Conservation (phyloP, 2,329 filamentous ascomycete genomes). For the Aspergillus alliaceus region DNA sequence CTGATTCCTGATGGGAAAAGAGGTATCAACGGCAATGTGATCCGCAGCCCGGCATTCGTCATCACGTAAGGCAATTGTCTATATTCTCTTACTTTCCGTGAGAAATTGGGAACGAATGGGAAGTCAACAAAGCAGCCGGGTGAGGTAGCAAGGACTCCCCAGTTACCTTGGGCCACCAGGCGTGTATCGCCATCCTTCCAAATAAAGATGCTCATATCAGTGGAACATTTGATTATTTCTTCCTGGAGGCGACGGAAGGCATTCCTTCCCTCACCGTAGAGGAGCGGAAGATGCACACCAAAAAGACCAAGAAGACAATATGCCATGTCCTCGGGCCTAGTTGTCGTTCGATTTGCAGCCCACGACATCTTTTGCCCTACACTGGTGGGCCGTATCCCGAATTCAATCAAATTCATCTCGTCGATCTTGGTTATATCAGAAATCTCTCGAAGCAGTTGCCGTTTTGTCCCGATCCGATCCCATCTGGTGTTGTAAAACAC, state of each 20-base stretch:
- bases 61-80: not conserved
- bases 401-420: not conserved
- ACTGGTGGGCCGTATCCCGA: not conserved
- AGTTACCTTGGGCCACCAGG: not conserved
- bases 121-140: not conserved
- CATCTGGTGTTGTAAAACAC: constrained; percentile 8
- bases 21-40: not conserved
- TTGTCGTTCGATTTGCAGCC: constrained; percentile 24
- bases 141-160: not conserved
- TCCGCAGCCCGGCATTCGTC: not conserved
- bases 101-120: not conserved
- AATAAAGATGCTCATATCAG: constrained; percentile 11
- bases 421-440: constrained; percentile 10
- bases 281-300: constrained; percentile 23
- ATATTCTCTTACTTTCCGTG: not conserved
- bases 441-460: not conserved
- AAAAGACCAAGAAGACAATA: constrained; percentile 33
- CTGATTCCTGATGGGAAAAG: too few relatives aligned
- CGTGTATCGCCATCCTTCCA: not conserved
- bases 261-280: constrained; percentile 29
- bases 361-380: constrained; percentile 25
- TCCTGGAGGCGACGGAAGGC: constrained; percentile 29
- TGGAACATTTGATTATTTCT: constrained; percentile 29
- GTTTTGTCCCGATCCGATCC: constrained; percentile 4
- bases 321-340: constrained; percentile 26